Percentiles rank a stretch among this genome's conserved stretches.
Conservation (phyloP, 768 basidiomycete genomes). For the Collybia sp. region DNA sequence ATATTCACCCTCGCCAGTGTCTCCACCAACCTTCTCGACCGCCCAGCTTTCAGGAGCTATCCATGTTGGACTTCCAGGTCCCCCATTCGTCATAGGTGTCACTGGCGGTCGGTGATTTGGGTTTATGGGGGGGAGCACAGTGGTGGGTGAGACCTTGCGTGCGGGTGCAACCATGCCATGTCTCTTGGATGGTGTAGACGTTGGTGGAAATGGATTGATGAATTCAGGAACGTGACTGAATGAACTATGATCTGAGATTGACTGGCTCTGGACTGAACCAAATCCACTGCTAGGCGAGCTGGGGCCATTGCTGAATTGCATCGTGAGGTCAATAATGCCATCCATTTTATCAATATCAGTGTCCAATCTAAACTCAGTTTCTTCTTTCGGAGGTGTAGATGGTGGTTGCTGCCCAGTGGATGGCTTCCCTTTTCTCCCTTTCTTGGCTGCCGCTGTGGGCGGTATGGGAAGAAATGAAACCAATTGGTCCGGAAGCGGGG, state of each 20-base stretch:
- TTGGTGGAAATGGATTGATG: constrained; percentile 35
- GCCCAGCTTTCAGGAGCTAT: constrained; percentile 76
- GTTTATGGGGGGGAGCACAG: constrained; percentile 12
- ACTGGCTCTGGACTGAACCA: constrained; percentile 28
- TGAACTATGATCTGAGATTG: constrained; percentile 25
- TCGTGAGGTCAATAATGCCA: constrained; percentile 64
- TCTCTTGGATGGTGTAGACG: constrained; percentile 19
- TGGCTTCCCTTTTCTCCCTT: constrained; percentile 27
- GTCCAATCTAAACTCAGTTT: constrained; percentile 47
- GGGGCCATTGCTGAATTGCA: constrained; percentile 19
- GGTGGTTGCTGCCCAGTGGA: constrained; percentile 24
- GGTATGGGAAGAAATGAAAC: constrained; percentile 16
- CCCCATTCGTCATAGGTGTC: constrained; percentile 3
- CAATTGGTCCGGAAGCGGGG: constrained; percentile 21
- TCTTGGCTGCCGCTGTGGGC: constrained; percentile 13
- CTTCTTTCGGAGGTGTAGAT: constrained; percentile 25
- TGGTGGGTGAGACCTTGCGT: constrained; percentile 53
- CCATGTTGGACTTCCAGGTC: constrained; percentile 35
- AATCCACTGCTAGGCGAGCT: constrained; percentile 40
- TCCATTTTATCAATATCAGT: constrained; percentile 74
- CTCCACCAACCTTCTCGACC: constrained; percentile 46
- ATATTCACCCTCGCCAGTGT: constrained; percentile 24
- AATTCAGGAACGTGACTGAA: constrained; percentile 26
- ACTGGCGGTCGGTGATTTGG: constrained; percentile 4
- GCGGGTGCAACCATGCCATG: constrained; percentile 15